Percentiles rank a stretch among this genome's conserved stretches.
phyloP scores from a whole-genome alignment of 1,284 basidiomycete species.

The Ceratobasidium sp. region DNA sequence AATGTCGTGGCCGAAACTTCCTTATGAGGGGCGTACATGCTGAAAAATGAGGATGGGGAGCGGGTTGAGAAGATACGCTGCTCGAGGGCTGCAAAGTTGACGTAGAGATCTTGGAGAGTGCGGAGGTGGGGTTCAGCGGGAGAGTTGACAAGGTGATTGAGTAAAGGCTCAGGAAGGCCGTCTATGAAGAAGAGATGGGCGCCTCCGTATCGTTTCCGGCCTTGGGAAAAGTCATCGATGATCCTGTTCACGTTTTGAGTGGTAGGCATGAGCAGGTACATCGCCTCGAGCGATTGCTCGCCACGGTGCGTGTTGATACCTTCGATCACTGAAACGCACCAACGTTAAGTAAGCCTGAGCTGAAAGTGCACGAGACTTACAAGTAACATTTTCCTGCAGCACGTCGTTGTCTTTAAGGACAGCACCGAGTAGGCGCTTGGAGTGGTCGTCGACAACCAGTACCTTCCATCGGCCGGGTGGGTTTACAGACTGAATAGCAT shows the following conservation, averaged over 20 bases:
- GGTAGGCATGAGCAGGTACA: conserved; percentile 95
- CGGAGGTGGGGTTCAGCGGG: conserved; percentile 72
- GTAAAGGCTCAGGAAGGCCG: conserved; percentile 76
- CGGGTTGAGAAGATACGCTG: conserved; percentile 80
- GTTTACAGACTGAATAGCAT: conserved; percentile 79
- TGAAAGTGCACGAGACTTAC: conserved; percentile 58
- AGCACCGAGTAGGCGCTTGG: conserved; percentile 80
- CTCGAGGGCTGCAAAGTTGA: conserved; percentile 89
- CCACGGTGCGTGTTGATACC: conserved; percentile 72
- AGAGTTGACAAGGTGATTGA: conserved; percentile 73
- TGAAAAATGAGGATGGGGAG: conserved; percentile 80
- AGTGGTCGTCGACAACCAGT: conserved; percentile 91
- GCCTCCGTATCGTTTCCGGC: conserved; percentile 75
- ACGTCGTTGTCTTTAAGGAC: conserved; percentile 94
- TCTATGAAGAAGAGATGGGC: conserved; percentile 97
- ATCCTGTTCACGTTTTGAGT: conserved; percentile 91
- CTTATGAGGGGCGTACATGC: conserved; percentile 78
- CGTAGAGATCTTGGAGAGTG: conserved; percentile 78
- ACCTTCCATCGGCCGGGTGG: conserved; percentile 92
- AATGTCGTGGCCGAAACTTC: conserved; percentile 56
- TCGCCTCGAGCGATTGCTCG: conserved; percentile 82
- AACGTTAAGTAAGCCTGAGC: not conserved
- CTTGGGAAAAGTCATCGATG: conserved; percentile 78
- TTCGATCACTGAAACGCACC: conserved; percentile 66
- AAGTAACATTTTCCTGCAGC: conserved; percentile 89